These are phyloP conservation scores for Rugonectria rugulosa DNA, from an alignment of 2,329 filamentous ascomycete genomes.

Conservation along the genomic window DNA sequence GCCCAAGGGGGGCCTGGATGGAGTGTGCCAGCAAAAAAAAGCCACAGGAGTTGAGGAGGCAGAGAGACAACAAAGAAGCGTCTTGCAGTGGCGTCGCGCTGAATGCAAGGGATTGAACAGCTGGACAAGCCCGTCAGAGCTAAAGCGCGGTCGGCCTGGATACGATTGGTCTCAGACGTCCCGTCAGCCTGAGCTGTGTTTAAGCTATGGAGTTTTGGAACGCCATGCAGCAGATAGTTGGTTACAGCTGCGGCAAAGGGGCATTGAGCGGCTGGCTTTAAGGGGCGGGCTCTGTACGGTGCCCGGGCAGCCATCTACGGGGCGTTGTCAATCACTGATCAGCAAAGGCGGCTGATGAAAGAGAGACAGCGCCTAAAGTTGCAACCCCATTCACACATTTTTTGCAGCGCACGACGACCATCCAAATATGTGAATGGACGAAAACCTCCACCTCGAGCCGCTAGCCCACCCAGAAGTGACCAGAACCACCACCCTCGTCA, in stretches of 20 bases:
- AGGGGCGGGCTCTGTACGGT: no score
- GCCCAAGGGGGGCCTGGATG: not conserved
- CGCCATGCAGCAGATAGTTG: slow-evolving; percentile 8
- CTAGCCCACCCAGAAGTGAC: not conserved
- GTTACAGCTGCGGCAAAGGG: slow-evolving; percentile 5
- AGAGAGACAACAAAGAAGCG: not conserved
- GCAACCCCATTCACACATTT: not conserved
- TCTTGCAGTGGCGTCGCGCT: not conserved
- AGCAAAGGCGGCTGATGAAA: no score
- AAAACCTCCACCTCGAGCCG: slow-evolving; percentile 5
- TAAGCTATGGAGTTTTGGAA: slow-evolving; percentile 3
- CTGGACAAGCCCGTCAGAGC: slow-evolving; percentile 3
- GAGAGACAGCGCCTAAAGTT: slow-evolving; percentile 9
- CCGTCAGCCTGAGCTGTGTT: slow-evolving; percentile 6
- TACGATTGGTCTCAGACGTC: slow-evolving; percentile 3
- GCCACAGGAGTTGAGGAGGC: not conserved
- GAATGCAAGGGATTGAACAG: slow-evolving; percentile 2
- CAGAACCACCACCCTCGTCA: not conserved
- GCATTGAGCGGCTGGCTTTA: not conserved
- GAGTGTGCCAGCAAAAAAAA: no score
- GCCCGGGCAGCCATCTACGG: no score
- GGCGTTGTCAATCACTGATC: not conserved
- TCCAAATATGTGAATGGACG: not conserved
- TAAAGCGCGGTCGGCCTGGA: not conserved
- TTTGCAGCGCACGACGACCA: not conserved